Conservation (phyloP, 495 filamentous ascomycete species). For the Penicillium coffeae region DNA sequence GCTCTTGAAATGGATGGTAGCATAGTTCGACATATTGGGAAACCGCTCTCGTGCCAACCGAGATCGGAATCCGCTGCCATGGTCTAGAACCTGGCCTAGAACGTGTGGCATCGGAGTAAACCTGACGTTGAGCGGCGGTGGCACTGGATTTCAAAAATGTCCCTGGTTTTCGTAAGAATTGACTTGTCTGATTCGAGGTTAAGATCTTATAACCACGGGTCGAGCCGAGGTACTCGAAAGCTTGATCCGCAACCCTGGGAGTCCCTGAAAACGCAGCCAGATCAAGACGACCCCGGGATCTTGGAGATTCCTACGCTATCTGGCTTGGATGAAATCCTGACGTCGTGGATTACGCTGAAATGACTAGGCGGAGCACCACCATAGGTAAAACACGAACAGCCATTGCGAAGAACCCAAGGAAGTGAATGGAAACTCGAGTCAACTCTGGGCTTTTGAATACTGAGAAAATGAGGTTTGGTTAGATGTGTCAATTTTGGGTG, state of each 20-base stretch:
- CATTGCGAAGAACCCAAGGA: background rate
- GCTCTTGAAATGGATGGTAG: too few relatives aligned
- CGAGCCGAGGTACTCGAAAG: slow-evolving; percentile 15
- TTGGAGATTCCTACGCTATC: background rate
- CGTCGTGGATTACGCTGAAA: slow-evolving; percentile 22
- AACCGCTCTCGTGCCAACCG: background rate
- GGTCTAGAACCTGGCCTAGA: slow-evolving; percentile 19
- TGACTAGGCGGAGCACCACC: slow-evolving; percentile 16
- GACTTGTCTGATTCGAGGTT: slow-evolving; percentile 8
- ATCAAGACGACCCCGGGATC: background rate
- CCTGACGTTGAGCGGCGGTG: slow-evolving; percentile 26
- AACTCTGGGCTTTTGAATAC: too few relatives aligned
- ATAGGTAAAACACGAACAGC: background rate
- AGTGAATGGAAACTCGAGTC: background rate
- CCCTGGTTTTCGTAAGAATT: slow-evolving; percentile 15
- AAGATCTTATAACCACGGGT: slow-evolving; percentile 9
- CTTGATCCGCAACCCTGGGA: slow-evolving; percentile 13
- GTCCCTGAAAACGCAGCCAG: background rate
- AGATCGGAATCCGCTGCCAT: background rate
- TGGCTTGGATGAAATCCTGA: slow-evolving; percentile 18
- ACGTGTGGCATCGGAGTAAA: slow-evolving; percentile 24
- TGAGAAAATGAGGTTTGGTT: background rate
- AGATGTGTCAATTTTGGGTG: slow-evolving; percentile 18
- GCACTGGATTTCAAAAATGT: slow-evolving; percentile 6
- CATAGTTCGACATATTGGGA: background rate